A percentile compares a stretch with the other conserved stretches of the same genome.
These are phyloP conservation scores for Acephala macrosclerotiorum DNA, from an alignment of 2,329 filamentous ascomycete genomes.

Conservation along the genomic window DNA sequence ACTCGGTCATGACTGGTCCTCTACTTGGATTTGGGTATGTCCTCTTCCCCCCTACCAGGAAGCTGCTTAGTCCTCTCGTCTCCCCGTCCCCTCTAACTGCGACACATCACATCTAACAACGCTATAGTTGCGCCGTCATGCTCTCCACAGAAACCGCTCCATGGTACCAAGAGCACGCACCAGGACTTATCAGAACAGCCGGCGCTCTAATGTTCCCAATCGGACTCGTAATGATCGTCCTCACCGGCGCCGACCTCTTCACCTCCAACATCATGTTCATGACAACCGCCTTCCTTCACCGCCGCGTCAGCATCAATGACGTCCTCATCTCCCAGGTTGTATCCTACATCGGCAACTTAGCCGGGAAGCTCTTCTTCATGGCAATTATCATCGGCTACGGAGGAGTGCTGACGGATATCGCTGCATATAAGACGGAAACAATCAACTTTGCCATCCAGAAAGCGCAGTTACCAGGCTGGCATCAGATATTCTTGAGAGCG, in stretches of 20 bases:
- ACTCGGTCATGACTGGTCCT: background rate
- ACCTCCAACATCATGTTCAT: conserved; percentile 11
- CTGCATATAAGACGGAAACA: background rate
- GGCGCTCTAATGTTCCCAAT: background rate
- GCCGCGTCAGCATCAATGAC: background rate
- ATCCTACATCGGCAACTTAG: conserved; percentile 1
- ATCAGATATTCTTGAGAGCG: conserved; percentile 28
- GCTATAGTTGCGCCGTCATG: conserved; percentile 1
- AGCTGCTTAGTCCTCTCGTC: background rate
- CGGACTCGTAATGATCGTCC: conserved; percentile 10
- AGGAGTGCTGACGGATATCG: background rate
- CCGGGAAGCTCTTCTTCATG: conserved; percentile 7
- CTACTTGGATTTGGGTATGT: conserved; percentile 1
- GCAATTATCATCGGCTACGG: conserved; percentile 2
- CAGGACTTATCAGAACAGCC: background rate
- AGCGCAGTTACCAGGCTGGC: background rate
- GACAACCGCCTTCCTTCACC: conserved; percentile 9
- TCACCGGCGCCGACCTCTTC: conserved; percentile 12
- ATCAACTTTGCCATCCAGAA: conserved; percentile 1
- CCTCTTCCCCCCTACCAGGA: background rate
- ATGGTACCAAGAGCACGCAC: background rate
- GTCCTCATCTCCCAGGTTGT: conserved; percentile 1
- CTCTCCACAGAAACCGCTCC: conserved; percentile 4
- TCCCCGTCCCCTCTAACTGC: no score
- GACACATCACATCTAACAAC: background rate